phyloP scores from a whole-genome alignment of 2,329 filamentous ascomycete species.

The Balansia obtecta region DNA sequence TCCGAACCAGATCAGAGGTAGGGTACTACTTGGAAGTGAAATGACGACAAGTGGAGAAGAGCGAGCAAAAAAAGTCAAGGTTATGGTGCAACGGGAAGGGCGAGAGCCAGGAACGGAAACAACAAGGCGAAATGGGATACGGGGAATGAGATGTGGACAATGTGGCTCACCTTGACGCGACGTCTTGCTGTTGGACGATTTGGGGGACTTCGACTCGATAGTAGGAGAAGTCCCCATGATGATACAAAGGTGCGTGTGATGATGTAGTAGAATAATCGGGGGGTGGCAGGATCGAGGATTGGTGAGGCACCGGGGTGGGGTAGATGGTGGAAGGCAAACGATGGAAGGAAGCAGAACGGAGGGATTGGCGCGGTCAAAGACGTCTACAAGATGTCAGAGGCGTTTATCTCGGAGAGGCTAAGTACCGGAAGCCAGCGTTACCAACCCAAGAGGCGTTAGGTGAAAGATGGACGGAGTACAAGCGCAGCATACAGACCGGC shows the following conservation, averaged over 20 bases:
- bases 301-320: slow-evolving; percentile 12
- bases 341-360: slow-evolving; percentile 11
- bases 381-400: slow-evolving; percentile 10
- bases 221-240: slow-evolving; percentile 35
- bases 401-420: slow-evolving; percentile 5
- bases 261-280: slow-evolving; percentile 24
- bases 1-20: too few relatives aligned
- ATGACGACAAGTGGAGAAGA: slow-evolving; percentile 4
- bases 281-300: slow-evolving; percentile 13
- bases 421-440: slow-evolving; percentile 1
- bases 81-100: slow-evolving; percentile 4
- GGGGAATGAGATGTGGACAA: slow-evolving; percentile 4
- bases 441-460: slow-evolving; percentile 1
- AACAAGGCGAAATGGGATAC: not conserved
- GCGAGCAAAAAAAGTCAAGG: slow-evolving; percentile 1
- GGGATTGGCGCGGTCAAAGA: slow-evolving; percentile 29
- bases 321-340: slow-evolving; percentile 16
- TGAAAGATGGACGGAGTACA: slow-evolving; percentile 7
- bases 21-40: not conserved
- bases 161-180: slow-evolving; percentile 30
- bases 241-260: slow-evolving; percentile 31
- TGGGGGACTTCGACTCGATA: slow-evolving; percentile 35
- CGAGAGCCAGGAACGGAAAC: not conserved
- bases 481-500: slow-evolving; percentile 2
- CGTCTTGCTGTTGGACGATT: slow-evolving; percentile 30